Evolutionary conservation across 2,329 filamentous ascomycete species (phyloP), one percentile per base, ranked within the genome.

Genomic region (Botrytis deweyae): DNA sequence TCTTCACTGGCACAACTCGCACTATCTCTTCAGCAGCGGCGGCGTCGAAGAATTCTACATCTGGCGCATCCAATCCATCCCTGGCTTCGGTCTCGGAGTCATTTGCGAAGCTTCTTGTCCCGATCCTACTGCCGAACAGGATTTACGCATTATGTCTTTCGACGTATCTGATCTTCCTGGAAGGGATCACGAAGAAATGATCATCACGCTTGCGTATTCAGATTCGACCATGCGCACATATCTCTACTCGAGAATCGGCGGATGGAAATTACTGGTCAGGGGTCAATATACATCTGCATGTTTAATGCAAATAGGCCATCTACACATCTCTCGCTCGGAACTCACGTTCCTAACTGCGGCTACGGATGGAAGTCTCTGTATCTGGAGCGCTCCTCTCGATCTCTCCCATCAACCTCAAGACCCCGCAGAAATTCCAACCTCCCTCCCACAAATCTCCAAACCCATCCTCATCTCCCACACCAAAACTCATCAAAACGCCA

Each of bases 31-130:
- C 81, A 97, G 93, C 76, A 95, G 93, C 78, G 94, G 89, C 9
- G 96, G 95, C 0, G 91, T 90, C 75, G 95, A 98, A 81, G 95
- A 99, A 82, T 92, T 98, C 76, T 95, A 91, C 78, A 87, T 95
- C 18, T 99, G 96, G 95, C 87, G 88, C 59, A 84, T 65, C 79
- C 80, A 18, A 81, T 92, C 10, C 85, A 89, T 40, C 84, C 86
- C 2, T 83, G 88, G 73, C 55, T 80, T 80, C 20, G 86, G 87
- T 5, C 81, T 90, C 2, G 88, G 87, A 0, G 85, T 91, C 3
- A 82, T 88, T 20, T 87, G 88, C 74, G 89, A 90, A 81, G 88
- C 86, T 2, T 82, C 84, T 1, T 88, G 87, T 61, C 82, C 86
- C 70, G 83, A 90, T 76, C 84, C 84, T 76, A 86, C 84, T 29